Evolutionary conservation across 1,284 basidiomycete species (phyloP).

Genomic region (Ustilago hordei): DNA sequence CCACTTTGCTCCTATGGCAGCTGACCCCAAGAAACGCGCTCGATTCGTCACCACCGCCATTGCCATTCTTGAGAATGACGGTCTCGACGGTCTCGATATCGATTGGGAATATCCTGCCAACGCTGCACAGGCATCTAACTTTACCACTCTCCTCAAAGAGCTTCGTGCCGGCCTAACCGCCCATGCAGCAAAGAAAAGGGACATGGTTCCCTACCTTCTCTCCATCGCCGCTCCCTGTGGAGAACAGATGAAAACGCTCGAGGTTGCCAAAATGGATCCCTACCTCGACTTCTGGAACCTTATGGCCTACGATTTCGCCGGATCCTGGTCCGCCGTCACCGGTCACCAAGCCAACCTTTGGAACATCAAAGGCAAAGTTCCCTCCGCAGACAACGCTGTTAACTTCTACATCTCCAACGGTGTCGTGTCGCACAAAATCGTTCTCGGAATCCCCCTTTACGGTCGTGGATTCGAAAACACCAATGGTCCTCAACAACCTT

Average conservation of each 20-base stretch:
- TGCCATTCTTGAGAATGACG: constrained; percentile 83
- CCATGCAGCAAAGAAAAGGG: constrained; percentile 74
- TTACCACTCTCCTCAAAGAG: constrained; percentile 78
- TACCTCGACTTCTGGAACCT: constrained; percentile 86
- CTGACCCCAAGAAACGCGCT: constrained; percentile 71
- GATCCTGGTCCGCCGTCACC: constrained; percentile 76
- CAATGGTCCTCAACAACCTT: constrained; percentile 79
- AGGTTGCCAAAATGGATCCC: constrained; percentile 79
- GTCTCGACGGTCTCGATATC: constrained; percentile 81
- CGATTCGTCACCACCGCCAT: constrained; percentile 81
- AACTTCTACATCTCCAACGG: constrained; percentile 78
- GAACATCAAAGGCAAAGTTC: constrained; percentile 68
- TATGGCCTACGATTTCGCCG: constrained; percentile 76
- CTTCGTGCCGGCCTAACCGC: constrained; percentile 78
- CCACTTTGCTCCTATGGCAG: constrained; percentile 65
- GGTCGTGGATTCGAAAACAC: constrained; percentile 86
- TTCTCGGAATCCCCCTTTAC: constrained; percentile 75
- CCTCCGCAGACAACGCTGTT: constrained; percentile 78
- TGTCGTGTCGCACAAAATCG: constrained; percentile 80
- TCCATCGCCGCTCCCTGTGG: constrained; percentile 86
- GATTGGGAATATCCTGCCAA: constrained; percentile 88
- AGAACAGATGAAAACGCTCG: constrained; percentile 77
- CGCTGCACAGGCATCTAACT: constrained; percentile 78
- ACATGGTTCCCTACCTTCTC: constrained; percentile 75
- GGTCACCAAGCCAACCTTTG: constrained; percentile 86